Base-by-base conservation (phyloP, 2,329 filamentous ascomycete genomes). In the Alternaria arborescens region DNA sequence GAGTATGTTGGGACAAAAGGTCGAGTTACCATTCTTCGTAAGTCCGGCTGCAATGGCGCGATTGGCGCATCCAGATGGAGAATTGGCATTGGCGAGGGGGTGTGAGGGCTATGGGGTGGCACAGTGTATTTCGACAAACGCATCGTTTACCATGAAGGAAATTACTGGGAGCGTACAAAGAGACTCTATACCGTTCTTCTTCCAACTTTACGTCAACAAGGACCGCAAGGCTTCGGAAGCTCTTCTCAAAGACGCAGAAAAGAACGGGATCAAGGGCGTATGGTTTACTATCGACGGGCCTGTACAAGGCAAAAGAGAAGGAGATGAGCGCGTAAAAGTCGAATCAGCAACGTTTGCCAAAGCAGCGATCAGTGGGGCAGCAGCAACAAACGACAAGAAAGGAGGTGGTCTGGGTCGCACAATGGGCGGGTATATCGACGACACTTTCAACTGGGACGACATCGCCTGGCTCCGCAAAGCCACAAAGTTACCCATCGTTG, bases 361-460 rank as follows among this genome's bases (percentile, higher is more conserved):
- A 50, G 46, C 46, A 22, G 46, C 46, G 20, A 86, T 87, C 78
- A 82, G 80, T 16, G 84, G 83, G 2, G 80, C 80, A 28, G 77
- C 76, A 56, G 81, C 81, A 1, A 80, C 78, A 36, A 85, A 85
- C 61, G 86, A 89, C 65, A 74, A 73, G 11, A 85, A 85, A 55
- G 87, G 87, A 1, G 84, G 84, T 0, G 83, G 85, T 0, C 75
- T 89, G 34, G 87, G 85, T 0, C 77, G 87, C 8, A 80, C 85
- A 32, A 88, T 88, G 82, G 86, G 84, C 0, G 73, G 73, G 1
- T 89, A 85, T 71, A 81, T 85, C 75, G 58, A 78, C 77, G 69
- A 50, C 4, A 50, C 46, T 0, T 50, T 50, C 1, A 50, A 38
- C 10, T 50, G 46, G 46, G 14, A 75, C 4, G 81, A 88, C 46